These are phyloP conservation scores for Teunomyces pallodes DNA, from an alignment of 805 yeast genomes.

Conservation along the genomic window DNA sequence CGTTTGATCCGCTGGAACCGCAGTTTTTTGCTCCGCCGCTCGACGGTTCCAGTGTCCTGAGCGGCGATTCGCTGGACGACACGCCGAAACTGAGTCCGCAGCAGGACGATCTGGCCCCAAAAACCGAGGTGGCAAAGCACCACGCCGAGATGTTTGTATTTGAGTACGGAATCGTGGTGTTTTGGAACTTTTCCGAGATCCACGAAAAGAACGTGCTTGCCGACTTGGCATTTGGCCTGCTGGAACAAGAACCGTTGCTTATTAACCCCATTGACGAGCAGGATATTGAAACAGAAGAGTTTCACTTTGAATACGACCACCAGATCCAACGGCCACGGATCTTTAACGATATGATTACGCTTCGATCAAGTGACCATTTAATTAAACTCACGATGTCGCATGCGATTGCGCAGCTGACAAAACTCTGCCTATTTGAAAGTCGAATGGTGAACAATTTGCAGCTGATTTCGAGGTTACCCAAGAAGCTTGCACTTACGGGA, in stretches of 20 bases:
- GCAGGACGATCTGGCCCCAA: neutral
- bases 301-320: conserved; percentile 69
- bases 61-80: conserved; percentile 3
- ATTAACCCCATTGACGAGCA: conserved; percentile 78
- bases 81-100: neutral
- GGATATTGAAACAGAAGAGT: conserved; percentile 90
- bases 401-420: conserved; percentile 95
- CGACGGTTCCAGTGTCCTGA: conserved; percentile 14
- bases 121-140: conserved; percentile 51
- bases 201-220: conserved; percentile 94
- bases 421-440: conserved; percentile 85
- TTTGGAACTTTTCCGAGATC: conserved; percentile 91
- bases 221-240: conserved; percentile 73
- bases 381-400: conserved; percentile 91
- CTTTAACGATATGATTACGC: conserved; percentile 89
- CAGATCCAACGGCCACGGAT: conserved; percentile 68
- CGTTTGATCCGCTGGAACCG: conserved; percentile 91
- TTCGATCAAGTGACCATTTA: conserved; percentile 87
- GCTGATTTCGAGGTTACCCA: conserved; percentile 86
- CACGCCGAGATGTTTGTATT: conserved; percentile 85
- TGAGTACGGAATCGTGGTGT: conserved; percentile 93
- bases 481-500: conserved; percentile 86
- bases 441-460: conserved; percentile 81
- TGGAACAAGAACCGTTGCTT: conserved; percentile 46
- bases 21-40: conserved; percentile 68